Evolutionary conservation across 2,329 filamentous ascomycete species (phyloP), one percentile per base, ranked within the genome.

Genomic region (Sordariomycetes sp.): DNA sequence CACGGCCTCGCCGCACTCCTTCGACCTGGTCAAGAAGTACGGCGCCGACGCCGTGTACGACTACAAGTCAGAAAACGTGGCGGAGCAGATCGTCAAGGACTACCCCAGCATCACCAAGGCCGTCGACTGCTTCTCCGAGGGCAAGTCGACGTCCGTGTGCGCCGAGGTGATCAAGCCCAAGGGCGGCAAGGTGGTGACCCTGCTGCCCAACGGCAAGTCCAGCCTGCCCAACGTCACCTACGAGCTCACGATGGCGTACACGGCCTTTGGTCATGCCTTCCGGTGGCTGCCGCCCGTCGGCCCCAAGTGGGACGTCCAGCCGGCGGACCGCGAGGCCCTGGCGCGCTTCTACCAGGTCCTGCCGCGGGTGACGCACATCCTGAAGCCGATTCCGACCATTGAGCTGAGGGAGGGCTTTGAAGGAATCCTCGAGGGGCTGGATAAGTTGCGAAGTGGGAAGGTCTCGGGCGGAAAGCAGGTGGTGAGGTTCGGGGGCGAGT

Each of bases 31-130:
- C 15, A 59, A 55, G 43, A 39, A 41, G 4, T 51, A 68, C 1
- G 66, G 67, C 2, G 64, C 62, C 3, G 45, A 34, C 8, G 41
- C 54, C 6, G 57, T 58, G n/a, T 25, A 1, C 63, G 63, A 68
- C 46, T 63, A 68, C 44, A 52, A 47, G 10, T 48, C 42, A 30
- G 31, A 41, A 5, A 46, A 40, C 0, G 40, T 59, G 1, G 45
- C 50, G 10, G 35, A 42, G 3, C 49, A 59, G 14, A 34, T 62
- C 10, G 27, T 46, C 24, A 32, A 25, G 1, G 38, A 42, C 10
- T 43, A 43, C 10, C 50, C 52, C 8, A 32, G 44, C 15, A 53
- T 57, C n/a, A 37, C 35, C 3, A 37, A 41, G 16, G 53, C 49
- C 0, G 43, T 56, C 6, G 53, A 57, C 40, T 54, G 53, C 36